A percentile compares a stretch with the other conserved stretches of the same genome.
phyloP scores from a whole-genome alignment of 495 filamentous ascomycete species.

The Neurospora sp. region DNA sequence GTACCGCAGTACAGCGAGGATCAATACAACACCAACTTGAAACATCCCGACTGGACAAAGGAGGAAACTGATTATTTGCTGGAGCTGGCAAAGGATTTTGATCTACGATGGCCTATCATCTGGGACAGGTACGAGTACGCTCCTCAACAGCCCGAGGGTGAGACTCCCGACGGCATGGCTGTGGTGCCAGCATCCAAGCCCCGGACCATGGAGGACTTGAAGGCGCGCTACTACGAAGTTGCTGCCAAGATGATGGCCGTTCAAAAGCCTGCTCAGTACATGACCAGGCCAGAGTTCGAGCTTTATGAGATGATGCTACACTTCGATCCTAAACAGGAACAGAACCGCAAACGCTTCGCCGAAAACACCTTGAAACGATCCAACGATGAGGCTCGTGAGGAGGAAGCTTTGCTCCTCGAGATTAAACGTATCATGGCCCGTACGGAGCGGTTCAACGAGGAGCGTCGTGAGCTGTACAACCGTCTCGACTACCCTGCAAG shows the following conservation, averaged over 20 bases:
- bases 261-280: slow-evolving; percentile 69
- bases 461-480: slow-evolving; percentile 82
- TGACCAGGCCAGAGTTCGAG: slow-evolving; percentile 73
- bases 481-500: slow-evolving; percentile 72
- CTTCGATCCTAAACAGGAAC: slow-evolving; percentile 71
- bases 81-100: slow-evolving; percentile 59
- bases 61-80: slow-evolving; percentile 91
- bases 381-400: slow-evolving; percentile 81
- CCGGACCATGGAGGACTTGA: slow-evolving; percentile 80
- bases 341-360: slow-evolving; percentile 72
- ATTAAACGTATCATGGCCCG: slow-evolving; percentile 79
- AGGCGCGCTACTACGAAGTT: slow-evolving; percentile 79
- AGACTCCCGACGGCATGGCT: slow-evolving; percentile 27
- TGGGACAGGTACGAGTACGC: slow-evolving; percentile 83
- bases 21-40: slow-evolving; percentile 69
- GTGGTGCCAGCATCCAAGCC: slow-evolving; percentile 34
- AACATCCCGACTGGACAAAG: slow-evolving; percentile 69
- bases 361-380: slow-evolving; percentile 65
- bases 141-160: slow-evolving; percentile 31
- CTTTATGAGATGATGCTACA: slow-evolving; percentile 74
- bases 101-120: slow-evolving; percentile 84
- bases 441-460: slow-evolving; percentile 71
- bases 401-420: slow-evolving; percentile 78
- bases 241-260: slow-evolving; percentile 78
- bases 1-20: slow-evolving; percentile 74